Base-by-base conservation (phyloP, 768 basidiomycete genomes). In the Rhizopogon vesiculosus region DNA sequence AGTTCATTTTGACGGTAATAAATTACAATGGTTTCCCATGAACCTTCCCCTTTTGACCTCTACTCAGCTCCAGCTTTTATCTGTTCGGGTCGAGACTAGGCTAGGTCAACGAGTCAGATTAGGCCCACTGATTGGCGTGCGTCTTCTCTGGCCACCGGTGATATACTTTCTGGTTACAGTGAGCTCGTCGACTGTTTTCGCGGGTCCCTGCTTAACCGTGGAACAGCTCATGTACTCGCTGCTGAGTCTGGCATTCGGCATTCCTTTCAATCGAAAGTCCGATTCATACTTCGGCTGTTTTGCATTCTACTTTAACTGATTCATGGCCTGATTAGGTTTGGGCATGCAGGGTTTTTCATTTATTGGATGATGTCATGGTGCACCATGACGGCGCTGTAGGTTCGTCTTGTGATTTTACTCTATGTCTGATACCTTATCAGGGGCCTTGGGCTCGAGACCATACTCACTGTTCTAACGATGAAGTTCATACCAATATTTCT, bases 311-410 rank as follows among this genome's bases (percentile, higher is more conserved):
- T 40, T 22, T 33, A 31, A 9, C 53, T 54, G n/a, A 42, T 8
- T 35, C 49, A 49, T 7, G 66, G 28, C 15, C 28, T 25, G 1
- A 5, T 18, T 49, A 75, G 78, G 54, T 82, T 77, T 48, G 80
- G 79, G 16, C 66, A 66, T 44, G 67, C 67, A 0, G 85, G 86
- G 0, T 83, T 87, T 59, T 58, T 85, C 38, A 69, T 86, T 18
- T 86, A 82, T 62, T 87, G 86, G 85, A 83, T 84, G 81, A 68
- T 85, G 57, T 80, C 79, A 54, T 86, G 76, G 72, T 39, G 72
- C 39, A 79, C 74, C 40, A 86, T 86, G 84, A 65, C 76, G 16
- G 73, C 83, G 0, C 68, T 82, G 81, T 77, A 67, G 13, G 79
- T 71, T 31, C 18, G n/a, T 51, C n/a, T 38, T n/a, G 8, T n/a